Evolutionary conservation across 768 basidiomycete species (phyloP), one percentile per base, ranked within the genome.

Genomic region (Plicaturopsis crispa): DNA sequence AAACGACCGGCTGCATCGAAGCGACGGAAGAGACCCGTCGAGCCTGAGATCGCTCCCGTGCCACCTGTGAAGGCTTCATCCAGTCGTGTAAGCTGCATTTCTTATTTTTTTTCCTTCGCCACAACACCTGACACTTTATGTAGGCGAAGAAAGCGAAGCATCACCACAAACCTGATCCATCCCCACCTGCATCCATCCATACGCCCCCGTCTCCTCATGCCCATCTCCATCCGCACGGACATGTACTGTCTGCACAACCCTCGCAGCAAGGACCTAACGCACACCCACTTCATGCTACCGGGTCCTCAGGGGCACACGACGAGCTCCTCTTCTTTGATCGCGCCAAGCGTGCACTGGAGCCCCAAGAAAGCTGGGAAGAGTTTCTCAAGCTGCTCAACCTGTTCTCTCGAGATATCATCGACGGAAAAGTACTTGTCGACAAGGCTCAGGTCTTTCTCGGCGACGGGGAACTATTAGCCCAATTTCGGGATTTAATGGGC

Each of bases 241-340:
- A 28, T 8, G 10, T n/a, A n/a, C n/a, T n/a, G n/a, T n/a, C n/a
- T n/a, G n/a, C n/a, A n/a, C n/a, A n/a, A n/a, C n/a, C n/a, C n/a
- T n/a, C n/a, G n/a, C n/a, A n/a, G n/a, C n/a, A n/a, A n/a, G n/a
- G n/a, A n/a, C n/a, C n/a, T n/a, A n/a, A n/a, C n/a, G n/a, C n/a
- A n/a, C n/a, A n/a, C n/a, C n/a, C n/a, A n/a, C n/a, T n/a, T n/a
- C n/a, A n/a, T n/a, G n/a, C n/a, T n/a, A n/a, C n/a, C n/a, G n/a
- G n/a, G n/a, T n/a, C 26, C 26, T 14, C 14, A 28, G 14, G 10
- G 10, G 14, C 26, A 8, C 26, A 8, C 8, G 85, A 89, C 43
- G 91, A 96, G 52, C 73, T 92, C 22, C 66, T 84, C 10, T 98
- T 98, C 70, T 98, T 98, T 54, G 96, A 98, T 53, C 79, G 87